Evolutionary conservation across 2,329 filamentous ascomycete genomes (phyloP).

Genomic region (Aspergillus fischeri): DNA sequence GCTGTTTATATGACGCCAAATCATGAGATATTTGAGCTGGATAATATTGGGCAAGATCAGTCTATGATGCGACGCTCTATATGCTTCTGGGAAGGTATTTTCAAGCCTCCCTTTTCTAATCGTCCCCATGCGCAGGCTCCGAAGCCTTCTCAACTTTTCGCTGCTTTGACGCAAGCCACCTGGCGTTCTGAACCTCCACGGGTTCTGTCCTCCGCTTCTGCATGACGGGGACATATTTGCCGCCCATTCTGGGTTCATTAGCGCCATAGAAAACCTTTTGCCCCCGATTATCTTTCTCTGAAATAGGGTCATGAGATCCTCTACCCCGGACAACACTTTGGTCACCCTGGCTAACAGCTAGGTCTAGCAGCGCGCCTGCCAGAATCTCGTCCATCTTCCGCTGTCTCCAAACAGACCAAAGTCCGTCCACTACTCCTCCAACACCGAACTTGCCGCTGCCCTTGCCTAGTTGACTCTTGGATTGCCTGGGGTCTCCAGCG

Average conservation of each 20-base stretch:
- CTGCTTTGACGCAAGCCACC: slow-evolving; percentile 52
- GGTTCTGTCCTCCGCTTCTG: slow-evolving; percentile 53
- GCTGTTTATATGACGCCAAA: slow-evolving; percentile 72
- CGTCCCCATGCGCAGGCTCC: slow-evolving; percentile 13
- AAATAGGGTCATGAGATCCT: slow-evolving; percentile 17
- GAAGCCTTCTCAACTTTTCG: slow-evolving; percentile 33
- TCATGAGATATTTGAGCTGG: slow-evolving; percentile 27
- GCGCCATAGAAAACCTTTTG: slow-evolving; percentile 58
- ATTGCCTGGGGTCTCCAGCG: slow-evolving; percentile 60
- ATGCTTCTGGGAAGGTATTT: slow-evolving; percentile 7
- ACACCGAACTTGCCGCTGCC: slow-evolving; percentile 60
- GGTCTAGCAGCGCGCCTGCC: slow-evolving; percentile 66
- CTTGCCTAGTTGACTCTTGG: slow-evolving; percentile 38
- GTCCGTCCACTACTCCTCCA: slow-evolving; percentile 63
- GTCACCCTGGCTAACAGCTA: slow-evolving; percentile 46
- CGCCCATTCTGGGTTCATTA: slow-evolving; percentile 50
- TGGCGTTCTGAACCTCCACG: slow-evolving; percentile 60
- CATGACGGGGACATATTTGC: slow-evolving; percentile 56
- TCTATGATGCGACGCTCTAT: slow-evolving; percentile 4
- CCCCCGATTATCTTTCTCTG: slow-evolving; percentile 33
- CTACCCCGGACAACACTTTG: slow-evolving; percentile 26
- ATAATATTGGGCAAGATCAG: neutral
- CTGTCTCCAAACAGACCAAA: slow-evolving; percentile 81
- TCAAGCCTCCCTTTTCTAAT: slow-evolving; percentile 4
- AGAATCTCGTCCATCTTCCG: slow-evolving; percentile 88